Evolutionary conservation across 148 eudicot genomes (phyloP).

Genomic region (Arbutus unedo): DNA sequence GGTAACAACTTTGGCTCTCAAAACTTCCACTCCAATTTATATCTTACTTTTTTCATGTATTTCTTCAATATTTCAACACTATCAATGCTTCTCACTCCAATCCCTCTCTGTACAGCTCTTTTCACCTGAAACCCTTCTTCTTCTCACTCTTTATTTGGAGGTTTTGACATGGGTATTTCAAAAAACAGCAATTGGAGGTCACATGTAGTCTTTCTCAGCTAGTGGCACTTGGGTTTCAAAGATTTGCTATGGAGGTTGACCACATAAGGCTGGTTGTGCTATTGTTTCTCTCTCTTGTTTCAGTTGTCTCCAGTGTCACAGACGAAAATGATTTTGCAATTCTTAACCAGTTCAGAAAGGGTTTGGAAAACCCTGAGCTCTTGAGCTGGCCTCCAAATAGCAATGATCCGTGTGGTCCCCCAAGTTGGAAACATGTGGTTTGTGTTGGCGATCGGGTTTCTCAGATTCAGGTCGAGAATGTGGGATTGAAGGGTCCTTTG

Average conservation of each 20-base stretch:
- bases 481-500: constrained; percentile 70
- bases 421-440: constrained; percentile 56
- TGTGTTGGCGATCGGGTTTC: constrained; percentile 58
- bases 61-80: neutral
- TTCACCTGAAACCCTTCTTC: constrained; percentile 6
- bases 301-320: constrained; percentile 47
- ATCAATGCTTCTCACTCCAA: constrained; percentile 2
- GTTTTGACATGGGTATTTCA: constrained; percentile 18
- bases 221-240: neutral
- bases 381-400: constrained; percentile 68
- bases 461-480: constrained; percentile 66
- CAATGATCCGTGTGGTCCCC: constrained; percentile 88
- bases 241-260: constrained; percentile 15
- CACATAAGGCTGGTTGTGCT: constrained; percentile 19
- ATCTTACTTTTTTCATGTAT: neutral
- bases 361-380: constrained; percentile 70
- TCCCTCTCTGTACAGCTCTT: neutral
- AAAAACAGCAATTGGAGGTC: constrained; percentile 18
- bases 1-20: neutral
- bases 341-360: constrained; percentile 63
- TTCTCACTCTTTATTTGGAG: neutral
- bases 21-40: neutral
- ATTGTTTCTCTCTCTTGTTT: constrained; percentile 23
- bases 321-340: constrained; percentile 66
- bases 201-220: constrained; percentile 6